Conservation (phyloP, 345 rosid genomes). For the Mercurialis annua region DNA sequence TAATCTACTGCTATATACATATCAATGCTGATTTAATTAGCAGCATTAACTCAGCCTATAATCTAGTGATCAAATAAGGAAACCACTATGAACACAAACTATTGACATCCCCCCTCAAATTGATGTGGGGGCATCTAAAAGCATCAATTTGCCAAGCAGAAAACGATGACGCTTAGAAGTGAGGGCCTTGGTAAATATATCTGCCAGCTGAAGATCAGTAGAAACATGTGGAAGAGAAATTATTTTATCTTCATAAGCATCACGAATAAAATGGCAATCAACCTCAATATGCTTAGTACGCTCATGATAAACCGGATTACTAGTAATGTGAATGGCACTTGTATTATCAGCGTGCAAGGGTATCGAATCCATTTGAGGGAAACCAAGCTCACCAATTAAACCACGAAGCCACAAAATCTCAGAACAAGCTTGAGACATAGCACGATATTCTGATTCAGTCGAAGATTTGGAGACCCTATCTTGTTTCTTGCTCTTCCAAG, state of each 20-base stretch:
- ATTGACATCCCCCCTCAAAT: no score
- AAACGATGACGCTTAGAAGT: background rate
- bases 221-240: no score
- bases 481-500: background rate
- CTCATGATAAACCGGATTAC: background rate
- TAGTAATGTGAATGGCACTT: constrained; percentile 5
- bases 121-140: background rate
- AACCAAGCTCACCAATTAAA: background rate
- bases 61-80: no score
- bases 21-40: no score
- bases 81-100: no score
- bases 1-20: no score
- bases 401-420: background rate
- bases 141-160: background rate
- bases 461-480: no score
- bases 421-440: background rate
- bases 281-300: constrained; percentile 2
- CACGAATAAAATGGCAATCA: background rate
- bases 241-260: background rate
- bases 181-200: background rate
- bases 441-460: background rate
- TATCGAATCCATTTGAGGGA: background rate
- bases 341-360: background rate
- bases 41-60: no score
- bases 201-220: background rate